These are phyloP conservation scores for Hymenoscyphus albidus DNA, from an alignment of 2,329 filamentous ascomycete species.

Conservation along the genomic window DNA sequence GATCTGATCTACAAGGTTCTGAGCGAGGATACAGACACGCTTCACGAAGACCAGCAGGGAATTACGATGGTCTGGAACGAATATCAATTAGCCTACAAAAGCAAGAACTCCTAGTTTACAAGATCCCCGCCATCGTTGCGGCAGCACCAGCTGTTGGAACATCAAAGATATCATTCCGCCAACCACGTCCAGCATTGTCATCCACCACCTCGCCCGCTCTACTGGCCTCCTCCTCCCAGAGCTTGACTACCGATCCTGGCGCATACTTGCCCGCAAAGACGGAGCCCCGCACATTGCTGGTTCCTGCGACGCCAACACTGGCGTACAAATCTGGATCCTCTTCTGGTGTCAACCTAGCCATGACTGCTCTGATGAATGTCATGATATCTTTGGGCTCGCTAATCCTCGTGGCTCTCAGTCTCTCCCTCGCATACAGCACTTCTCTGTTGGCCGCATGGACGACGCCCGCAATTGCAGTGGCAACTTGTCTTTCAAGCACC, in stretches of 20 bases:
- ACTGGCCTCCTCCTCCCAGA: constrained; percentile 80
- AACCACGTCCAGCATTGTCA: constrained; percentile 60
- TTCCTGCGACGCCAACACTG: constrained; percentile 63
- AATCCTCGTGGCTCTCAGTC: constrained; percentile 80
- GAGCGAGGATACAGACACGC: not conserved
- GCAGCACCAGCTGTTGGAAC: constrained; percentile 27
- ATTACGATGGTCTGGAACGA: not conserved
- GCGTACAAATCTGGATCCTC: constrained; percentile 75
- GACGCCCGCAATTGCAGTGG: constrained; percentile 63
- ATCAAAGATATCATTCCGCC: constrained; percentile 83
- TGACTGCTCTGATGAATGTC: constrained; percentile 78
- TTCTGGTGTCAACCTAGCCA: constrained; percentile 68
- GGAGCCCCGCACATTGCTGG: constrained; percentile 50
- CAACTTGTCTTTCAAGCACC: constrained; percentile 74
- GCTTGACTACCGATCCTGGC: constrained; percentile 80
- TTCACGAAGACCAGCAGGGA: not conserved
- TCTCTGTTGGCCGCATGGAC: constrained; percentile 78
- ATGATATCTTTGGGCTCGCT: constrained; percentile 73
- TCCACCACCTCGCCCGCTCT: constrained; percentile 70
- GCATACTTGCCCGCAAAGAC: constrained; percentile 83
- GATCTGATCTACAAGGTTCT: not conserved
- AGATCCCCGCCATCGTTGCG: not conserved
- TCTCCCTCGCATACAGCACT: constrained; percentile 79
- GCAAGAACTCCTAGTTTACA: not conserved
- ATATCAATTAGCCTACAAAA: constrained; percentile 4